Evolutionary conservation across 1,139 yeast genomes (phyloP), one percentile per base, ranked within the genome.

Genomic region (Suhomyces wounanorum): DNA sequence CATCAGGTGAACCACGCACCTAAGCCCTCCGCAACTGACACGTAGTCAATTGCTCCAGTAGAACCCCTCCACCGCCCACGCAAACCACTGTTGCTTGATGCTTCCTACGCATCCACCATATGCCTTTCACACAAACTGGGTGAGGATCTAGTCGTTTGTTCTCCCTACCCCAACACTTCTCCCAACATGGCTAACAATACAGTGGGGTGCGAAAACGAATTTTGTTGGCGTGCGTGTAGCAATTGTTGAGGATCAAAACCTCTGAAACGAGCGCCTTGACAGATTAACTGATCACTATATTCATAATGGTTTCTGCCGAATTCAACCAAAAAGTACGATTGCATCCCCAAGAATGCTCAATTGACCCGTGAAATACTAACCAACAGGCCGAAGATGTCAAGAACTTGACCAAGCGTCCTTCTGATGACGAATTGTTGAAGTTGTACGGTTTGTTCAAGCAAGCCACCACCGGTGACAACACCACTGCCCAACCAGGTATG

Each of bases 401-500:
- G 72, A 75, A 79, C 61, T 78, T 92, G 61, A 78, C 91, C 62
- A 77, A 80, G 58, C 87, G 89, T 70, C 97, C 98, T 62, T 69
- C 76, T 60, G 94, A 90, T 70, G 96, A 89, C 65, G 97, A 92
- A 71, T 78, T 91, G 68, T 82, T 94, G 66, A 76, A 81, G 61
- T 77, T 87, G 64, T 94, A 94, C 77, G 97, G 95, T 41, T 81
- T 94, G 65, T 94, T 81, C 86, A 94, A 94, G 77, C 99, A 94
- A 77, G 96, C 98, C 59, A 92, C 98, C 44, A 87, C 86, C 53
- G 99, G 99, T 59, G 99, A 94, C 81, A 89, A 89, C 79, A 81
- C 78, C 70, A 87, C 96, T 55, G 75, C 83, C 53, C 87, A 87
- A 72, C 89, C 96, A 51, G 96, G 97, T 57, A 75, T 89, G 57